phyloP scores from a whole-genome alignment of 176 grass and related monocot species.

The Eragrostis nindensis region DNA sequence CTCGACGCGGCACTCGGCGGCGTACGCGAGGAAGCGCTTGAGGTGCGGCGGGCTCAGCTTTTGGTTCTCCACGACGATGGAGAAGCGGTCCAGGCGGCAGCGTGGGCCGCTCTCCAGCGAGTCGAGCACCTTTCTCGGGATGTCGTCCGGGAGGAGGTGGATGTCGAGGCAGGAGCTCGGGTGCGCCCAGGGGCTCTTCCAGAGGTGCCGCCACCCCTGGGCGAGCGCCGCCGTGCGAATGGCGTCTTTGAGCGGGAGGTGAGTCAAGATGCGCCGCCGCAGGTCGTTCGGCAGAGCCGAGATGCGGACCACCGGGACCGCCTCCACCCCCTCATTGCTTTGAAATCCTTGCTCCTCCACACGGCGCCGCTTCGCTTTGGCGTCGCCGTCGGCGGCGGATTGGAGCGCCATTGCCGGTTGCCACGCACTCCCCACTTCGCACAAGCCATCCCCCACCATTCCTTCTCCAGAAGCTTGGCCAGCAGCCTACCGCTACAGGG shows the following conservation, averaged over 20 bases:
- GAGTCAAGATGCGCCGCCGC: slow-evolving; percentile 43
- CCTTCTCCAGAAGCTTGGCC: no score
- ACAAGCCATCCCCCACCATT: no score
- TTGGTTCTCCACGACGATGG: slow-evolving; percentile 23
- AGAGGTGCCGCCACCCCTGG: slow-evolving; percentile 48
- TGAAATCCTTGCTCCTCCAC: background rate
- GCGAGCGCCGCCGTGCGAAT: slow-evolving; percentile 53
- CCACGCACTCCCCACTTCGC: background rate
- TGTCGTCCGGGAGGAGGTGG: slow-evolving; percentile 4
- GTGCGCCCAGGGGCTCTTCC: slow-evolving; percentile 47
- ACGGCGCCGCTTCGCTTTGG: background rate
- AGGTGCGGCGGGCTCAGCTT: slow-evolving; percentile 17
- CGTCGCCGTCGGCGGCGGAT: background rate
- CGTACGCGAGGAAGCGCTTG: slow-evolving; percentile 36
- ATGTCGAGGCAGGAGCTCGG: slow-evolving; percentile 28
- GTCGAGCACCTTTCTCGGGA: background rate
- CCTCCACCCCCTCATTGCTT: background rate
- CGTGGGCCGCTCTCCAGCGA: background rate
- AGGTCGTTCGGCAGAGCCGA: slow-evolving; percentile 48
- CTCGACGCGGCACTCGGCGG: slow-evolving; percentile 43
- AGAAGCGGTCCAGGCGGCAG: slow-evolving; percentile 49
- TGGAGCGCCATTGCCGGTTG: slow-evolving; percentile 12
- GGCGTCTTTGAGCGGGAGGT: slow-evolving; percentile 56
- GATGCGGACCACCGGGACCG: slow-evolving; percentile 5
- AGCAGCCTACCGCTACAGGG: no score